Percentiles rank a stretch among this genome's conserved stretches.
Conservation (phyloP, 345 rosid species). For the Leavenworthia alabamica region DNA sequence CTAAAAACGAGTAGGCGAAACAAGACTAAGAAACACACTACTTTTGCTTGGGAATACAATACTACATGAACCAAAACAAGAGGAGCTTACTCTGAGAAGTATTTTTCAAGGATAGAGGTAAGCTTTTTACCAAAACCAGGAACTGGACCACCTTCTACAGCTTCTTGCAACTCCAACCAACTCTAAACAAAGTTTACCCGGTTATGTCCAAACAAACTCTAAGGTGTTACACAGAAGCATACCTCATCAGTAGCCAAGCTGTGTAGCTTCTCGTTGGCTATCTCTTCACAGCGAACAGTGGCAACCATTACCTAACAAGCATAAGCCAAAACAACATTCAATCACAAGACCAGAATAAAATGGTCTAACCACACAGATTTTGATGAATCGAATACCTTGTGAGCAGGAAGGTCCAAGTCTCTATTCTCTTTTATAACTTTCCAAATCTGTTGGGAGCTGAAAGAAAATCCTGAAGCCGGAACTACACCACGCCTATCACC, state of each 20-base stretch:
- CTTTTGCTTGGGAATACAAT: neutral
- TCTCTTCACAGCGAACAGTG: slow-evolving; percentile 91
- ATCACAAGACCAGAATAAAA: neutral
- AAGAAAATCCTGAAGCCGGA: slow-evolving; percentile 86
- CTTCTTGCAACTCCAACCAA: slow-evolving; percentile 64
- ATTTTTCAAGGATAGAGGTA: slow-evolving; percentile 46
- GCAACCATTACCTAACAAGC: slow-evolving; percentile 78
- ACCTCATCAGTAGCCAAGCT: slow-evolving; percentile 57
- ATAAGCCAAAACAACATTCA: slow-evolving; percentile 3
- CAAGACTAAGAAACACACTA: slow-evolving; percentile 7
- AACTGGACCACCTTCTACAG: slow-evolving; percentile 45
- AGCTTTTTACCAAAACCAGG: slow-evolving; percentile 70
- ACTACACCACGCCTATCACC: slow-evolving; percentile 83
- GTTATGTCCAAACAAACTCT: no score
- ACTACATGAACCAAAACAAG: neutral
- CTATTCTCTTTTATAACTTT: slow-evolving; percentile 74
- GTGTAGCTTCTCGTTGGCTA: slow-evolving; percentile 55
- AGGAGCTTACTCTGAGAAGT: slow-evolving; percentile 58
- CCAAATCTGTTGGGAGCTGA: slow-evolving; percentile 78
- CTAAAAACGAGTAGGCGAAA: slow-evolving; percentile 31
- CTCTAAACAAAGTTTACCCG: slow-evolving; percentile 35
- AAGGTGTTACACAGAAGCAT: slow-evolving; percentile 1
- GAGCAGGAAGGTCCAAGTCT: slow-evolving; percentile 96
- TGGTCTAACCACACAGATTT: slow-evolving; percentile 6
- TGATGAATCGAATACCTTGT: slow-evolving; percentile 46